Base-by-base conservation (phyloP, 2,329 filamentous ascomycete genomes). In the Alternaria solani region DNA sequence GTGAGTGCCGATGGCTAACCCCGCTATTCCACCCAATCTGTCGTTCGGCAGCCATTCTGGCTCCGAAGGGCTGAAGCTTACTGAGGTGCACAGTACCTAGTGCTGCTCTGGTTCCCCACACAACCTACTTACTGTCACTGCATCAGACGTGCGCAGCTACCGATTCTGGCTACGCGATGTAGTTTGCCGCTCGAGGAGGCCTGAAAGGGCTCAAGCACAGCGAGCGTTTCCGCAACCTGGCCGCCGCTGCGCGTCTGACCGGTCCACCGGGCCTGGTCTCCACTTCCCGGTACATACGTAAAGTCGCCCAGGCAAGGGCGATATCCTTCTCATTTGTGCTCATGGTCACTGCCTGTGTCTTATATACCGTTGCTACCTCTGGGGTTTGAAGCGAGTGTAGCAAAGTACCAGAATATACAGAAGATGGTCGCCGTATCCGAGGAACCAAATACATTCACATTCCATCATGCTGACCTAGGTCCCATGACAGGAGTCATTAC, bases 391-490 rank as follows among this genome's bases (percentile, higher is more conserved):
- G 2, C 23, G 1, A n/a, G 7, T 30, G 12, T 4, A n/a, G 6
- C 30, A 16, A 8, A 30, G 2, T 18, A 23, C 39, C 6, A 5
- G 18, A 23, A n/a, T 25, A 9, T 5, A 46, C 43, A 14, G 11
- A 7, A 9, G 25, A 28, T 51, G 48, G 4, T 23, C 3, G 11
- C 23, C 14, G 1, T 20, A 18, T 7, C 23, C 1, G 16, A n/a
- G n/a, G n/a, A 20, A 26, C 41, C 26, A 7, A 16, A 34, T 14
- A 69, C 63, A 16, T 71, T 62, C 30, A 63, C 63, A 0, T 71
- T 69, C 43, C 14, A 60, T 5, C 70, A 73, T 43, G 57, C 59
- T 0, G 36, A 59, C 0, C 61, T 74, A 5, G 70, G 71, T 7
- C n/a, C 38, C 1, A 44, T 73, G 60, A 66, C 60, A 1, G 71